These are phyloP conservation scores for Fraxinus nigra DNA, from an alignment of 305 asterid species.

Conservation along the genomic window DNA sequence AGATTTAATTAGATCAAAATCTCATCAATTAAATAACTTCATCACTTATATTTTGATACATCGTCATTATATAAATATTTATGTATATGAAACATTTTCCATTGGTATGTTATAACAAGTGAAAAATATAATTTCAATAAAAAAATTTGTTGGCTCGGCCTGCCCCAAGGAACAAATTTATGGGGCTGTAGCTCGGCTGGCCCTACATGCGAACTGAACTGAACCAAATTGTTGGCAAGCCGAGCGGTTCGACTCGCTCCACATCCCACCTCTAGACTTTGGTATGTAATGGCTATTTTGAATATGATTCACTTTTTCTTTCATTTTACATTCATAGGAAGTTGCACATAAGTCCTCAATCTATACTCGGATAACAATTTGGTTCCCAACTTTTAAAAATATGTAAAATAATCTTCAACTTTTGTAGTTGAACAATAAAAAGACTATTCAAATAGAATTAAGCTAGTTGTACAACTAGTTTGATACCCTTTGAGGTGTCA, in stretches of 20 bases:
- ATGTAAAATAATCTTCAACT: background rate
- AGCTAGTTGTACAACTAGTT: background rate
- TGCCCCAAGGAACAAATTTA: background rate
- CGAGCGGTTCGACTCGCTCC: background rate
- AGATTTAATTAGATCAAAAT: too few relatives aligned
- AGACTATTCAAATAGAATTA: background rate
- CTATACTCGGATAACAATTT: background rate
- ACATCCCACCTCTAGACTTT: background rate
- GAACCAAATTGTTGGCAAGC: background rate
- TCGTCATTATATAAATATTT: background rate
- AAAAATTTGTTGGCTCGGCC: background rate
- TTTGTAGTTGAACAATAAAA: background rate
- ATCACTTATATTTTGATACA: background rate
- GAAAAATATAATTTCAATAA: background rate
- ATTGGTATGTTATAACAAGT: too few relatives aligned
- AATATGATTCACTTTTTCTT: background rate
- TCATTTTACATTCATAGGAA: background rate
- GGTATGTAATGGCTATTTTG: background rate
- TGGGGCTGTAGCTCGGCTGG: background rate
- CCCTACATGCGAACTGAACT: background rate
- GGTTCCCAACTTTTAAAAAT: background rate
- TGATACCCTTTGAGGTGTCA: background rate
- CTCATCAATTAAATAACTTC: background rate
- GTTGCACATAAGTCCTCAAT: background rate
- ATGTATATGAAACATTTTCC: background rate